phyloP scores from a whole-genome alignment of 1,139 yeast species.

The Pichia sp. region DNA sequence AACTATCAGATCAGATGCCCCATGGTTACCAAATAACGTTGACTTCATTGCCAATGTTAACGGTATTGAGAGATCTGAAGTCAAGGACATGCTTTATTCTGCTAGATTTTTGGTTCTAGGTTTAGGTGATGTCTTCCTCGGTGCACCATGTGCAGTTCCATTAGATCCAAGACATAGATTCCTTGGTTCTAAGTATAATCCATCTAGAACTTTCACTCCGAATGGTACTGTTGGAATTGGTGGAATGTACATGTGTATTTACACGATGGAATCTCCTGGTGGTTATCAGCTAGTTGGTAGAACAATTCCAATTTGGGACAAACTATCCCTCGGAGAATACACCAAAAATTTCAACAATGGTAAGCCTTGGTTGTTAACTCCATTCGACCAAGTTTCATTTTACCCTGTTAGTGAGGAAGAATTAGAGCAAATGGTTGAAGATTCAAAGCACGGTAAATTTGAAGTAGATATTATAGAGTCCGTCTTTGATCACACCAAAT shows the following conservation, averaged over 20 bases:
- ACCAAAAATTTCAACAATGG: slow-evolving; percentile 39
- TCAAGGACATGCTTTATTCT: slow-evolving; percentile 76
- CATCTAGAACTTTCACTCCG: slow-evolving; percentile 93
- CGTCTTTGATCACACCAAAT: slow-evolving; percentile 77
- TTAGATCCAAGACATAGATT: slow-evolving; percentile 93
- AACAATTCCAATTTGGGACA: slow-evolving; percentile 97
- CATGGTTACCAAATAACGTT: slow-evolving; percentile 97
- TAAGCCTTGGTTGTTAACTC: slow-evolving; percentile 84
- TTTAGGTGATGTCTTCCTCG: slow-evolving; percentile 93
- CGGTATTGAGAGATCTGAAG: slow-evolving; percentile 70
- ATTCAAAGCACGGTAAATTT: slow-evolving; percentile 77
- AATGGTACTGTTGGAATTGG: slow-evolving; percentile 98
- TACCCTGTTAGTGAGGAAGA: slow-evolving; percentile 86
- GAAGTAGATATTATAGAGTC: slow-evolving; percentile 69
- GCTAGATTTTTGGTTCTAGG: slow-evolving; percentile 92
- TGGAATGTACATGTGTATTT: slow-evolving; percentile 97
- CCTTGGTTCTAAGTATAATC: slow-evolving; percentile 90
- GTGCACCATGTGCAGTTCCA: slow-evolving; percentile 98
- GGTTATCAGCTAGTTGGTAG: slow-evolving; percentile 96
- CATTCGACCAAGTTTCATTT: slow-evolving; percentile 92
- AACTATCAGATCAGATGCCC: slow-evolving; percentile 88
- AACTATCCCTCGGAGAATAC: slow-evolving; percentile 69
- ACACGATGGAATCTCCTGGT: slow-evolving; percentile 98
- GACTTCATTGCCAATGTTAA: slow-evolving; percentile 89
- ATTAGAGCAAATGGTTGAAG: slow-evolving; percentile 64